These are phyloP conservation scores for Exophiala bonariae DNA, from an alignment of 2,329 filamentous ascomycete species.

Conservation along the genomic window DNA sequence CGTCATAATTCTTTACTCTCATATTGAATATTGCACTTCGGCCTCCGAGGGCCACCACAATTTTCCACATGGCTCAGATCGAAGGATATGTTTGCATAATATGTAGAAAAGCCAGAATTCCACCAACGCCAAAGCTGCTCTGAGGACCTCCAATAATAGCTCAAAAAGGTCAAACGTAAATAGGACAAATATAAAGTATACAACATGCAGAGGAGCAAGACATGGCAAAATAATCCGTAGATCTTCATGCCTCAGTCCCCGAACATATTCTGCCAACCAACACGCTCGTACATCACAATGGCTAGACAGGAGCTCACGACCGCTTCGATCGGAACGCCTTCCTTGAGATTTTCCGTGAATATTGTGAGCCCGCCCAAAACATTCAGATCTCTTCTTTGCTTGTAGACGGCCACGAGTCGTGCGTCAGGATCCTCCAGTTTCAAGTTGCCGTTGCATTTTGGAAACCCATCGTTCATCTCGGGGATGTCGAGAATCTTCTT, in stretches of 20 bases:
- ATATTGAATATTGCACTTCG: too few species aligned
- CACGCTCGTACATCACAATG: conserved; percentile 16
- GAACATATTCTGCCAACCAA: conserved; percentile 15
- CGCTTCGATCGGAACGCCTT: conserved; percentile 4
- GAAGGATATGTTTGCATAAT: too few species aligned
- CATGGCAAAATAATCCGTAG: too few species aligned
- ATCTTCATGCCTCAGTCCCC: conserved; percentile 6
- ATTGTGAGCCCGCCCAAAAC: conserved; percentile 14
- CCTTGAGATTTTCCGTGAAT: conserved; percentile 4
- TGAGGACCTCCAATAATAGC: too few species aligned
- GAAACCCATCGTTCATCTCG: conserved; percentile 13
- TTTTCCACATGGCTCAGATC: too few species aligned
- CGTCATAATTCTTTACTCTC: too few species aligned
- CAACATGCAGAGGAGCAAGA: too few species aligned
- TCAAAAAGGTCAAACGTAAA: too few species aligned
- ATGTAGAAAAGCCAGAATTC: too few species aligned
- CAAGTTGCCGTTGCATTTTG: conserved; percentile 14
- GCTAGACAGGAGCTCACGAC: conserved; percentile 16
- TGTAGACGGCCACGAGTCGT: conserved; percentile 15
- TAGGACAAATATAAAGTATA: too few species aligned
- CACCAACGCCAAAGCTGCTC: too few species aligned
- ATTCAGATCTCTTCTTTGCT: conserved; percentile 16
- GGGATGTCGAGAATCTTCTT: conserved; percentile 6
- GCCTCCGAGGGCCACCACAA: too few species aligned
- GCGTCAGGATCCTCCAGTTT: conserved; percentile 9